A percentile compares a stretch with the other conserved stretches of the same genome.
Conservation (phyloP, 176 grass and related monocot species). For the Eragrostis nindensis region DNA sequence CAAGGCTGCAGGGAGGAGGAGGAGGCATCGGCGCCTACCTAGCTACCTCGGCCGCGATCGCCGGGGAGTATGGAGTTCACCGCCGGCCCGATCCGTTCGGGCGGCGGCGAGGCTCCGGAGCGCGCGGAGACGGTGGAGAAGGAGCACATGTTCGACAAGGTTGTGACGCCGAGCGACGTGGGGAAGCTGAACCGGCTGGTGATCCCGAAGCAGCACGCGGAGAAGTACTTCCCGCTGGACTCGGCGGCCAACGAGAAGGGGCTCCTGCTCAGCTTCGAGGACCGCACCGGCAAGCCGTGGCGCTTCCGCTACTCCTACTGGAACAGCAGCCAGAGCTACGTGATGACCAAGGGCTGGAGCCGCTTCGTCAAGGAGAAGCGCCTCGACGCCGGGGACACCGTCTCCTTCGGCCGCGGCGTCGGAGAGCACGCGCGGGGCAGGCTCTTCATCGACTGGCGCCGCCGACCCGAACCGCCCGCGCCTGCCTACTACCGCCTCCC, state of each 20-base stretch:
- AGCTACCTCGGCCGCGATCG: slow-evolving; percentile 23
- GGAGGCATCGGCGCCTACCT: background rate
- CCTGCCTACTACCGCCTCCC: slow-evolving; percentile 37
- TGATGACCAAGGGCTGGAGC: slow-evolving; percentile 99
- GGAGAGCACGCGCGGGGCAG: slow-evolving; percentile 60
- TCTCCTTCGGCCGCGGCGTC: slow-evolving; percentile 93
- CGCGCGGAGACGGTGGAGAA: slow-evolving; percentile 50
- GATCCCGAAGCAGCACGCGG: slow-evolving; percentile 98
- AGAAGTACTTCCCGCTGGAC: slow-evolving; percentile 95
- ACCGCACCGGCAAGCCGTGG: slow-evolving; percentile 91
- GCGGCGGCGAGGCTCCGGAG: background rate
- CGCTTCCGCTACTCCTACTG: slow-evolving; percentile 99
- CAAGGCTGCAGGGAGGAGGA: background rate
- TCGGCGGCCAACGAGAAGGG: slow-evolving; percentile 77
- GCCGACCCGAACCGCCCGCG: slow-evolving; percentile 55
- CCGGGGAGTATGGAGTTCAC: slow-evolving; percentile 43
- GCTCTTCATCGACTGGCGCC: slow-evolving; percentile 95
- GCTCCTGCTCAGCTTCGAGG: slow-evolving; percentile 87
- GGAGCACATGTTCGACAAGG: slow-evolving; percentile 99
- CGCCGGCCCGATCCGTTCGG: slow-evolving; percentile 27
- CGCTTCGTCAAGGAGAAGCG: slow-evolving; percentile 99
- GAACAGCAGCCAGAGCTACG: slow-evolving; percentile 99
- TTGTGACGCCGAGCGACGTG: slow-evolving; percentile 97
- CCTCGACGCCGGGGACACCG: slow-evolving; percentile 89
- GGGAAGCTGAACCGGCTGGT: slow-evolving; percentile 98